Conservation (phyloP, 2,329 filamentous ascomycete species). For the Purpureocillium takamizusanense region DNA sequence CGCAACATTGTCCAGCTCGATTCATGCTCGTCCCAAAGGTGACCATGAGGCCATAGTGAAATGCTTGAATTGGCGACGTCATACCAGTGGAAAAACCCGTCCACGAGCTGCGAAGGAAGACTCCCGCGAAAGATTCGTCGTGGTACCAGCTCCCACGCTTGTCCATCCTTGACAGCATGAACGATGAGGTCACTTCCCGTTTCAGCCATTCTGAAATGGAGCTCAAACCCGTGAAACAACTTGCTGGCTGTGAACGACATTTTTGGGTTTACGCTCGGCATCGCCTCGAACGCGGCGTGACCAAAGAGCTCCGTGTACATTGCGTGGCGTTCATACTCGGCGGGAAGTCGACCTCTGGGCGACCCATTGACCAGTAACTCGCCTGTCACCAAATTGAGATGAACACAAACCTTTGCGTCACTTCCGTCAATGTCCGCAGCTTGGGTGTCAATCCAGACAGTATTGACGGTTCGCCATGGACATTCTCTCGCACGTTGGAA, state of each 20-base stretch:
- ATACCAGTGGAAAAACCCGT: constrained; percentile 37
- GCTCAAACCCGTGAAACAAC: constrained; percentile 14
- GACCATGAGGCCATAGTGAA: constrained; percentile 18
- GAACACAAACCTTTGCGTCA: constrained; percentile 17
- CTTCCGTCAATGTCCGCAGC: not conserved
- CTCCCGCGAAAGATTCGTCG: constrained; percentile 12
- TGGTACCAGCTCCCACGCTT: constrained; percentile 22
- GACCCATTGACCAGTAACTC: constrained; percentile 42
- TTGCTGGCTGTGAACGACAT: constrained; percentile 31
- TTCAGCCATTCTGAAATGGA: constrained; percentile 26
- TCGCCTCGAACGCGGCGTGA: constrained; percentile 28
- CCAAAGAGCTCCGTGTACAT: constrained; percentile 37
- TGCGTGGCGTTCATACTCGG: constrained; percentile 27
- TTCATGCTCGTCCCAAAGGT: constrained; percentile 15
- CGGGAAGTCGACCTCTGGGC: constrained; percentile 37
- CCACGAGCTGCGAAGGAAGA: constrained; percentile 27
- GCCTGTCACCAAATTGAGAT: constrained; percentile 41
- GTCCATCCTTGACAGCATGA: constrained; percentile 8
- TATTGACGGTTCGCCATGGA: not conserved
- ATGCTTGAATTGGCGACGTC: constrained; percentile 15
- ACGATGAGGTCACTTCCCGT: constrained; percentile 18
- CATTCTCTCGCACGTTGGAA: not conserved
- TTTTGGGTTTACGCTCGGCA: constrained; percentile 24
- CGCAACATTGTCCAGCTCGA: not conserved
- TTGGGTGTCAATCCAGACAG: not conserved